Evolutionary conservation across 208 protist species (phyloP).

Genomic region (Spongospora subterranea): DNA sequence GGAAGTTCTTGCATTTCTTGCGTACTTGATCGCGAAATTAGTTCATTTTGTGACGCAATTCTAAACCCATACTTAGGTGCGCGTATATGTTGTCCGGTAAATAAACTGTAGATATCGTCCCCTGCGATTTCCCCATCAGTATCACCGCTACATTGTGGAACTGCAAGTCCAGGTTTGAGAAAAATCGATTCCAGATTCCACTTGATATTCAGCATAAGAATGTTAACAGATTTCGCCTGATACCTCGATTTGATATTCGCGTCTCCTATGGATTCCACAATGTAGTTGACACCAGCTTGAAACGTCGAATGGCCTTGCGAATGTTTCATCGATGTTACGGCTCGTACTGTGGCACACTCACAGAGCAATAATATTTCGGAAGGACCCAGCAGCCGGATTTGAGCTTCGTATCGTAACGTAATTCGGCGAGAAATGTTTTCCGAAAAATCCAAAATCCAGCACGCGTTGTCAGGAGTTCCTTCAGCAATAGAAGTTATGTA

Average conservation of each 20-base stretch:
- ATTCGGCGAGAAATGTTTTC: background rate
- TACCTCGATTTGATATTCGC: background rate
- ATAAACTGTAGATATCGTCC: background rate
- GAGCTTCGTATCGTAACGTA: conserved; percentile 25
- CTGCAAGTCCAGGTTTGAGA: conserved; percentile 7
- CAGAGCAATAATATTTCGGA: background rate
- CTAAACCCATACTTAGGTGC: conserved; percentile 7
- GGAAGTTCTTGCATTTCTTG: background rate
- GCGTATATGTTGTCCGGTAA: background rate
- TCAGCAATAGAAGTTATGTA: background rate
- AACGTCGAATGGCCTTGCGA: background rate
- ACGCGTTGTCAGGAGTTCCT: background rate
- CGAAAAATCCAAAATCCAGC: background rate
- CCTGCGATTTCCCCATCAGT: background rate
- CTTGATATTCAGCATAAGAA: background rate
- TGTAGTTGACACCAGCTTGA: background rate
- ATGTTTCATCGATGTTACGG: background rate
- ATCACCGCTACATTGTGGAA: background rate
- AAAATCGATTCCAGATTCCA: conserved; percentile 26
- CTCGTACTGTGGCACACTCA: background rate
- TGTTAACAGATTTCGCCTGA: background rate
- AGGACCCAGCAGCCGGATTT: background rate
- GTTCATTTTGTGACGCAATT: background rate
- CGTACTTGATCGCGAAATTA: background rate
- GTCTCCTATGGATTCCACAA: background rate